Evolutionary conservation across 164 flowering plant genomes (phyloP).

Genomic region (Umbellularia californica): DNA sequence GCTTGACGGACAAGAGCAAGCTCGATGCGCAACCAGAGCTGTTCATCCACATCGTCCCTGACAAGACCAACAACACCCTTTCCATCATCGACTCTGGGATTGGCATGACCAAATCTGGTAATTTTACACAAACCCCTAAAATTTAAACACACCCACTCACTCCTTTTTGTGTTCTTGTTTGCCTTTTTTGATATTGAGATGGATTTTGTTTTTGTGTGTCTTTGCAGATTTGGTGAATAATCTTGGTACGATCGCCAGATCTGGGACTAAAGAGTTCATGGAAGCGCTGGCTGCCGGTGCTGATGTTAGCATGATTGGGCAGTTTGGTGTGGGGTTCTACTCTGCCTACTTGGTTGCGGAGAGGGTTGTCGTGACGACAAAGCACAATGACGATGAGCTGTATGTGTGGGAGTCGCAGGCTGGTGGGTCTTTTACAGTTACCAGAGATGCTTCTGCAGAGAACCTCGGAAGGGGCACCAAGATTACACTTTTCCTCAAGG

Average conservation of each 20-base stretch:
- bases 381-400: slow-evolving; percentile 52
- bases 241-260: slow-evolving; percentile 49
- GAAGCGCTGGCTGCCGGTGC: slow-evolving; percentile 47
- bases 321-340: slow-evolving; percentile 52
- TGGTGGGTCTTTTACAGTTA: slow-evolving; percentile 44
- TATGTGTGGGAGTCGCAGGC: slow-evolving; percentile 51
- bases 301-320: slow-evolving; percentile 56
- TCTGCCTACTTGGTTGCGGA: slow-evolving; percentile 48
- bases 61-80: slow-evolving; percentile 14
- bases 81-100: slow-evolving; percentile 18
- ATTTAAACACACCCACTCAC: background rate
- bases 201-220: background rate
- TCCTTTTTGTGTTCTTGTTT: background rate
- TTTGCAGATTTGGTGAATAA: slow-evolving; percentile 44
- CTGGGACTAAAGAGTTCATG: slow-evolving; percentile 58
- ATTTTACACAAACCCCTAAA: background rate
- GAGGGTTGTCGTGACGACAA: slow-evolving; percentile 44
- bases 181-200: background rate
- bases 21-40: slow-evolving; percentile 24
- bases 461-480: slow-evolving; percentile 43
- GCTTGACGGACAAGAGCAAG: slow-evolving; percentile 41
- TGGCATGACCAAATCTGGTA: slow-evolving; percentile 22
- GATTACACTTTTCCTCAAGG: slow-evolving; percentile 45
- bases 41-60: slow-evolving; percentile 16
- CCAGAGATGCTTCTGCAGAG: slow-evolving; percentile 34